phyloP scores from a whole-genome alignment of 768 basidiomycete species.

The Plicaturopsis crispa region DNA sequence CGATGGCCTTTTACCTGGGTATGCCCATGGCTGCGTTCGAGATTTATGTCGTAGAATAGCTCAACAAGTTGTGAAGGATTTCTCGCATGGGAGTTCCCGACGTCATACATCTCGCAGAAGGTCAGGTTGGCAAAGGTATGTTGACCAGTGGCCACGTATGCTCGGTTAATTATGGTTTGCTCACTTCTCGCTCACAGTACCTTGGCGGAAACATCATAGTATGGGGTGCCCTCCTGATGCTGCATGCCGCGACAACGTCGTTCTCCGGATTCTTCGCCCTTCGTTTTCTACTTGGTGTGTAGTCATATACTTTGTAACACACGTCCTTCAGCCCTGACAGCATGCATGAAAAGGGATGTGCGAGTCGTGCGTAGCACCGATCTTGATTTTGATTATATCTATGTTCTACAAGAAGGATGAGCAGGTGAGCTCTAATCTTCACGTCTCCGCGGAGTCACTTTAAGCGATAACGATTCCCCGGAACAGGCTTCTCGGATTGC shows the following conservation, averaged over 20 bases:
- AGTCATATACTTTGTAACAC: no score
- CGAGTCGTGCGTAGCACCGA: conserved; percentile 59
- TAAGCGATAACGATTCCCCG: neutral
- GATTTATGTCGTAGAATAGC: no score
- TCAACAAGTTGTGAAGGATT: conserved; percentile 31
- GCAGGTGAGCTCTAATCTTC: conserved; percentile 26
- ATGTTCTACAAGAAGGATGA: conserved; percentile 69
- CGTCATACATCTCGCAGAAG: conserved; percentile 59
- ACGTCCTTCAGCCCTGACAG: neutral
- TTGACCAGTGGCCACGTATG: conserved; percentile 39
- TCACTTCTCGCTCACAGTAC: neutral
- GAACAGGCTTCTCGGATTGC: conserved; percentile 46
- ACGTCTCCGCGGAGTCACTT: neutral
- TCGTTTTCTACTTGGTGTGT: conserved; percentile 49
- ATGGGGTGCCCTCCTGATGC: conserved; percentile 54
- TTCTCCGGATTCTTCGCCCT: conserved; percentile 59
- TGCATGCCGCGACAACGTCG: conserved; percentile 47
- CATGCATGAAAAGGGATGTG: conserved; percentile 61
- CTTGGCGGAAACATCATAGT: conserved; percentile 48
- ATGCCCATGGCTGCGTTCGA: neutral
- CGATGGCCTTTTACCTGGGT: conserved; percentile 59
- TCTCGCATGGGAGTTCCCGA: conserved; percentile 58
- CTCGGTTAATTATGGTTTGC: neutral
- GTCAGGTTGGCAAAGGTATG: conserved; percentile 48
- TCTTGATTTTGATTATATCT: conserved; percentile 52